These are phyloP conservation scores for Arthrobotrys megalospora DNA, from an alignment of 2,329 filamentous ascomycete species.

Conservation along the genomic window DNA sequence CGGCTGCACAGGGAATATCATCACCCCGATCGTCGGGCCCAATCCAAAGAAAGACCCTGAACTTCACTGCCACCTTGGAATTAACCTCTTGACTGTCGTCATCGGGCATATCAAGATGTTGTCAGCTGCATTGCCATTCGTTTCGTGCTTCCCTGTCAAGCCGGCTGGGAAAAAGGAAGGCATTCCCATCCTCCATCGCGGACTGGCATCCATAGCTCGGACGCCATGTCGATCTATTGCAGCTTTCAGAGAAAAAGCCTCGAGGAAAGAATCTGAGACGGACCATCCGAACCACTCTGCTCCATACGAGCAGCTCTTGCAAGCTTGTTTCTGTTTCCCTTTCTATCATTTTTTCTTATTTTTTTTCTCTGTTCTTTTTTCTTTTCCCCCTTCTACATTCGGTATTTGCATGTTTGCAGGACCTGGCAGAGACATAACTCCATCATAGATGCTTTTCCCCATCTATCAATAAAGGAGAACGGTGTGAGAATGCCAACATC, in stretches of 20 bases:
- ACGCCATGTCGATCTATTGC: constrained; percentile 59
- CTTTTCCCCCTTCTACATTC: constrained; percentile 20
- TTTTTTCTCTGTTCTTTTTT: constrained; percentile 18
- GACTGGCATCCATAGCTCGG: constrained; percentile 54
- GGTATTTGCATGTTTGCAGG: constrained; percentile 49
- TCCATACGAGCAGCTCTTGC: constrained; percentile 35
- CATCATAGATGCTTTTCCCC: constrained; percentile 48
- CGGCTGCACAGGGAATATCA: constrained; percentile 49
- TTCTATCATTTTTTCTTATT: constrained; percentile 13
- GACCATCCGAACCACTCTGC: constrained; percentile 57
- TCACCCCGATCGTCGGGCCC: constrained; percentile 55
- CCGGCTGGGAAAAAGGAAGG: constrained; percentile 48
- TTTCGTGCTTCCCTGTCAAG: constrained; percentile 34
- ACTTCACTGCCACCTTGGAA: constrained; percentile 60
- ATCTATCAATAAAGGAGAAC: constrained; percentile 58
- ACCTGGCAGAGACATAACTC: constrained; percentile 25
- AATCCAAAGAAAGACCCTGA: constrained; percentile 61
- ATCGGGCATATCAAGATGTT: constrained; percentile 44
- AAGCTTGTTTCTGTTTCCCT: constrained; percentile 34
- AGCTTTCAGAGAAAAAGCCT: constrained; percentile 57
- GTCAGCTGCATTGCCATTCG: constrained; percentile 56
- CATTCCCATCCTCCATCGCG: constrained; percentile 49
- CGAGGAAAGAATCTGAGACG: constrained; percentile 60
- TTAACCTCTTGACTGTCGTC: constrained; percentile 59
- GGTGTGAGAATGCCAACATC: constrained; percentile 40